Evolutionary conservation across 75 land plant species (phyloP), one percentile per base, ranked within the genome.

Genomic region (Sequoia sempervirens): DNA sequence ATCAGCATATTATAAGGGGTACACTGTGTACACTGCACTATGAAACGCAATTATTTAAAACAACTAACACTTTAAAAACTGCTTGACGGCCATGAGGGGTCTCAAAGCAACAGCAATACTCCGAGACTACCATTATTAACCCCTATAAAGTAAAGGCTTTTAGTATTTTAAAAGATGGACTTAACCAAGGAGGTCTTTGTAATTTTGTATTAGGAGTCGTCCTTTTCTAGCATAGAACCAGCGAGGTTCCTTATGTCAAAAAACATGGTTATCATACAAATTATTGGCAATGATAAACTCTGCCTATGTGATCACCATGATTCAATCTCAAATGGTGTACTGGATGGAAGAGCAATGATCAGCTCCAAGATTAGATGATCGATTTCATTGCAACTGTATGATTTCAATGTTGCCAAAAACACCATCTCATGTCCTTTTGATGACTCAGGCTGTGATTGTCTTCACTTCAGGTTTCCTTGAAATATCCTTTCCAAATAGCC

Each of bases 401-500:
- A 70, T 32, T 30, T 28, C 7, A 26, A n/a, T 66, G 30, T n/a
- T 66, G 18, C n/a, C 70, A 66, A 28, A 66, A n/a, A 9, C 30
- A 66, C 32, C 68, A 66, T n/a, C 30, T 5, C 70, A 5, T 66
- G 70, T 28, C 0, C 32, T 66, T 70, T 32, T 10, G 14, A 28
- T 69, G 73, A 69, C 73, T 69, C 73, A 69, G 3, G 73, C 34
- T 69, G 73, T 70, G 73, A 34, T 23, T 70, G 73, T 70, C 64
- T 40, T 58, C 7, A 46, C 7, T 56, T 26, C n/a, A 34, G 38
- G 53, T 54, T 80, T 75, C 30, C 86, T 82, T 7, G 96, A 94
- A 43, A 95, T 93, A 72, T 94, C 94, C 87, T 86, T 89, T n/a
- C 97, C 97, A 80, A 90, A 95, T 6, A 95, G 92, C 18, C 82